Evolutionary conservation across 2,329 filamentous ascomycete species (phyloP).

Genomic region (Neospermospora avenae): DNA sequence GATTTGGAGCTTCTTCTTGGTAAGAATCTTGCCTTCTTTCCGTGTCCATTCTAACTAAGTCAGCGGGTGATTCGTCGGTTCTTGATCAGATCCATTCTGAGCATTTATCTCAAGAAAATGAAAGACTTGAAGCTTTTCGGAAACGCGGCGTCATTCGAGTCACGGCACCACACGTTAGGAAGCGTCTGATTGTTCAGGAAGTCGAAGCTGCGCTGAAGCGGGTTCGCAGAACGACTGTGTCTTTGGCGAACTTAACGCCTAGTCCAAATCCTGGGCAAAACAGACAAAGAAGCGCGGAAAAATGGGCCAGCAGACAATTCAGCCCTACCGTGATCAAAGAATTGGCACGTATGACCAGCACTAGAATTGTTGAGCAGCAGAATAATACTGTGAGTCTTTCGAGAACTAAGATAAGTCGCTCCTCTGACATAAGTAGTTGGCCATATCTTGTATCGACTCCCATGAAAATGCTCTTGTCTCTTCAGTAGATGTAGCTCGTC

Average conservation of each 20-base stretch:
- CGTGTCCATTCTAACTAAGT: neutral
- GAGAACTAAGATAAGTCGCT: neutral
- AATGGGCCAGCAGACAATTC: constrained; percentile 11
- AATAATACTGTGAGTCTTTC: constrained; percentile 8
- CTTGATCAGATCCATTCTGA: constrained; percentile 26
- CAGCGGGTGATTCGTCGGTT: constrained; percentile 22
- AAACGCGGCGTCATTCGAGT: constrained; percentile 29
- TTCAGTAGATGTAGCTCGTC: constrained; percentile 22
- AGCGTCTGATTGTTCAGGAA: constrained; percentile 22
- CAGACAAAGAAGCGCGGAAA: neutral
- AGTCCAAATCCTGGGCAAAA: neutral
- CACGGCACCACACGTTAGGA: constrained; percentile 27
- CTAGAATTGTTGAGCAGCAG: constrained; percentile 19
- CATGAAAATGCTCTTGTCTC: constrained; percentile 6
- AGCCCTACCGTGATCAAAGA: constrained; percentile 18
- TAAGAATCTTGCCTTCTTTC: constrained; percentile 20
- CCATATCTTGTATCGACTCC: constrained; percentile 12
- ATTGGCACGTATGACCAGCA: constrained; percentile 29
- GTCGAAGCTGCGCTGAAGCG: constrained; percentile 23
- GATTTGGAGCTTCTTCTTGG: constrained; percentile 32
- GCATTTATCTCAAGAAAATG: constrained; percentile 20
- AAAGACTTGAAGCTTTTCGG: constrained; percentile 32
- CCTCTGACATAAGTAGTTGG: constrained; percentile 13
- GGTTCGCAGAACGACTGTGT: constrained; percentile 20
- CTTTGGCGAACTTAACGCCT: constrained; percentile 21